A percentile compares a stretch with the other conserved stretches of the same genome.
Evolutionary conservation across 306 rosid genomes (phyloP).

Genomic region (Cicer yamashitae): DNA sequence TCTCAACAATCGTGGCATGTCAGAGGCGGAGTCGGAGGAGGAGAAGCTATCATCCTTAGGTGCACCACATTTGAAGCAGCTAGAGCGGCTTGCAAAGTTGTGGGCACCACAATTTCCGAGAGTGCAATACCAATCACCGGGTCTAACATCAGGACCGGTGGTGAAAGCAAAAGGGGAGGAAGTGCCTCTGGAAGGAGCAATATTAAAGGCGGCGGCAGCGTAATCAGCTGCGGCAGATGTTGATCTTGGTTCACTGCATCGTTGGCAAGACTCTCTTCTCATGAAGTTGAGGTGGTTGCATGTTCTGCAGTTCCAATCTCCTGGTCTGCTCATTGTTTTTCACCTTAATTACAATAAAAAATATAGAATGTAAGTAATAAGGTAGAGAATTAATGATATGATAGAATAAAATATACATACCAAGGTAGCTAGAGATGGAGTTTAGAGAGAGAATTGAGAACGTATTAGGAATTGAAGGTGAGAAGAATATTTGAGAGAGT

Average conservation of each 20-base stretch:
- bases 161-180: slow-evolving; percentile 65
- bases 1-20: slow-evolving; percentile 59
- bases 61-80: slow-evolving; percentile 91
- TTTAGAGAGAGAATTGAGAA: not conserved
- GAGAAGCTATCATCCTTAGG: slow-evolving; percentile 67
- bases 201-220: slow-evolving; percentile 47
- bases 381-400: not conserved
- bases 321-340: slow-evolving; percentile 73
- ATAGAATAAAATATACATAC: not conserved
- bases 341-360: not conserved
- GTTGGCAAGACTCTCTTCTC: slow-evolving; percentile 84
- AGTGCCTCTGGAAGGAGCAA: slow-evolving; percentile 49
- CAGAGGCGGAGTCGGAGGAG: slow-evolving; percentile 49
- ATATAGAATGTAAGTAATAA: not conserved
- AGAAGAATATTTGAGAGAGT: not conserved
- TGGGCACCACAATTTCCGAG: slow-evolving; percentile 83
- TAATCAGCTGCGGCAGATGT: too few relatives aligned
- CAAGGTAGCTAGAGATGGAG: not conserved
- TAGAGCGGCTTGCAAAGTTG: slow-evolving; percentile 91
- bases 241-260: slow-evolving; percentile 67
- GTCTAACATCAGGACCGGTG: slow-evolving; percentile 88
- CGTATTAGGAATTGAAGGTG: not conserved
- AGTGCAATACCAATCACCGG: slow-evolving; percentile 91
- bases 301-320: slow-evolving; percentile 95
- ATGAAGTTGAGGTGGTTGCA: slow-evolving; percentile 89